Conservation (phyloP, 768 basidiomycete species). For the Polyporus arcularius region DNA sequence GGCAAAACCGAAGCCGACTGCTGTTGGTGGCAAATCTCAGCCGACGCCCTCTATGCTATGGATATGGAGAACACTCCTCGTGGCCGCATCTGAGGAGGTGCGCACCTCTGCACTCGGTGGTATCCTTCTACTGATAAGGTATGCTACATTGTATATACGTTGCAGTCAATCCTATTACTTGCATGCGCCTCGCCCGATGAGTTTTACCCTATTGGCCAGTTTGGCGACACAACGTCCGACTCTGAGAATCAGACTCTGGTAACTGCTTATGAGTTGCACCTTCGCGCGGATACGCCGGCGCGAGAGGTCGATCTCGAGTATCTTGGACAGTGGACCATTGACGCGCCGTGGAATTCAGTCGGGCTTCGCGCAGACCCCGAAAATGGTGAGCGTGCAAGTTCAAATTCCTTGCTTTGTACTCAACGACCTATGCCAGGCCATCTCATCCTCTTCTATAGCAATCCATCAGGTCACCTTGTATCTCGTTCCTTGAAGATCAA, state of each 20-base stretch:
- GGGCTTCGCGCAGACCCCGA: conserved; percentile 43
- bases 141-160: not conserved
- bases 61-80: conserved; percentile 36
- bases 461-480: conserved; percentile 46
- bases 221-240: conserved; percentile 21
- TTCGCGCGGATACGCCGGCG: conserved; percentile 29
- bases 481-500: conserved; percentile 40
- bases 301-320: conserved; percentile 43
- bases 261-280: conserved; percentile 40
- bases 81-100: conserved; percentile 32
- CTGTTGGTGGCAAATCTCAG: conserved; percentile 35
- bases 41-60: conserved; percentile 27
- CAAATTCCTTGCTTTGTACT: not conserved
- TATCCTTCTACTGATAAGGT: not conserved
- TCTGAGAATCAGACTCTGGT: conserved; percentile 40
- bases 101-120: conserved; percentile 6
- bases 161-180: conserved; percentile 38
- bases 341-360: conserved; percentile 46
- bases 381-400: conserved; percentile 33
- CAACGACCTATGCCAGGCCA: conserved; percentile 29
- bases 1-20: conserved; percentile 25
- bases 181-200: conserved; percentile 48
- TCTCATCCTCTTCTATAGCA: conserved; percentile 43
- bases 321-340: conserved; percentile 56
- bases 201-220: conserved; percentile 27